These are phyloP conservation scores for Ustilago curta DNA, from an alignment of 1,284 basidiomycete species.

Conservation along the genomic window DNA sequence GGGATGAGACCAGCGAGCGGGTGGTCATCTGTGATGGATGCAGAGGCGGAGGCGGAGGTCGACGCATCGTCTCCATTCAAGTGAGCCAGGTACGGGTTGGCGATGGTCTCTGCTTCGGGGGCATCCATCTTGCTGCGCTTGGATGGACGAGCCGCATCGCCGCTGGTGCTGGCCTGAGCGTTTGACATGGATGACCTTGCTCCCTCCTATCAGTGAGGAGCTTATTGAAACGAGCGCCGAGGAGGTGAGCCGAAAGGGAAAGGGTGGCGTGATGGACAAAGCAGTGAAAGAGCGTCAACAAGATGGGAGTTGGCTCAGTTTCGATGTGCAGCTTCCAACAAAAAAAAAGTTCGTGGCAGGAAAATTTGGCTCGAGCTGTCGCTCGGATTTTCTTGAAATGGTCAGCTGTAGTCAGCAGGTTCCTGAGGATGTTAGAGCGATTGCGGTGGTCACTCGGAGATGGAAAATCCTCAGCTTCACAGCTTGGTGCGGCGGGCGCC, in stretches of 20 bases:
- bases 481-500: not conserved
- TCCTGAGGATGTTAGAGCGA: not conserved
- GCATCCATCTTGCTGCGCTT: constrained; percentile 52
- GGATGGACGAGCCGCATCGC: constrained; percentile 42
- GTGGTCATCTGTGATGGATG: constrained; percentile 57
- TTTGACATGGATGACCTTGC: constrained; percentile 16
- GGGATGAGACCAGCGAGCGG: constrained; percentile 84
- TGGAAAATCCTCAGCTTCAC: too few species aligned
- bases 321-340: constrained; percentile 15
- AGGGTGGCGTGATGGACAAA: constrained; percentile 1
- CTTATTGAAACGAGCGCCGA: too few species aligned
- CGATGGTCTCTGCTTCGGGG: constrained; percentile 30
- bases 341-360: constrained; percentile 26
- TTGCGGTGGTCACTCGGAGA: not conserved
- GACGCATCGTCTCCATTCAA: constrained; percentile 34
- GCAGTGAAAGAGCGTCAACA: not conserved
- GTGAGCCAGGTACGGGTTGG: constrained; percentile 65
- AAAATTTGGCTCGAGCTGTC: constrained; percentile 33
- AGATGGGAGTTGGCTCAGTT: constrained; percentile 14
- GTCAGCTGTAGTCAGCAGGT: constrained; percentile 37
- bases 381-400: constrained; percentile 5
- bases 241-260: too few species aligned
- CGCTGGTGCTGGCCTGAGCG: constrained; percentile 35
- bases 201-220: not conserved
- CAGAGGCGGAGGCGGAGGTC: constrained; percentile 14